Percentiles rank a stretch among this genome's conserved stretches.
phyloP scores from a whole-genome alignment of 2,329 filamentous ascomycete genomes.

The Hawksworthiomyces lignivorus region DNA sequence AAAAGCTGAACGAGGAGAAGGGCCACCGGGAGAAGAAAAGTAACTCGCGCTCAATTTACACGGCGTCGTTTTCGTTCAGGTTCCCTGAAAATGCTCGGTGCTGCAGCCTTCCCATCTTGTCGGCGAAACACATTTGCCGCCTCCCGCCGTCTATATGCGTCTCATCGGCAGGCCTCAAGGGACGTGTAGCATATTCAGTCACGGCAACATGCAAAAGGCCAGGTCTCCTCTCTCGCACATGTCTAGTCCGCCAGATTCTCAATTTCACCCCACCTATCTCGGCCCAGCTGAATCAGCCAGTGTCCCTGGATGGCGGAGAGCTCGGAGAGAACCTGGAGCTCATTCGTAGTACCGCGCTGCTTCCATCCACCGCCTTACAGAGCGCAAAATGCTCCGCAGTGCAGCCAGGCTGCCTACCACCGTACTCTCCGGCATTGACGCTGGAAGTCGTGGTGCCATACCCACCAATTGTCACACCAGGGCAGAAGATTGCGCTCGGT shows the following conservation, averaged over 20 bases:
- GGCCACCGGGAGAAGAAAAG: no score
- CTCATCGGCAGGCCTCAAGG: not conserved
- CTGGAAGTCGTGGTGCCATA: slow-evolving; percentile 9
- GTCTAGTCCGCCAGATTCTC: not conserved
- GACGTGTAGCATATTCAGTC: slow-evolving; percentile 5
- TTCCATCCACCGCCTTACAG: not conserved
- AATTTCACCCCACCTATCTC: not conserved
- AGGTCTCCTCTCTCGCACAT: not conserved
- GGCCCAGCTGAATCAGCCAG: slow-evolving; percentile 2
- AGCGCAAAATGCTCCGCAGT: not conserved
- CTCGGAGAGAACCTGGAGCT: not conserved
- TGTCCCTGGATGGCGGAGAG: no score
- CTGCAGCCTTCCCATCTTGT: not conserved
- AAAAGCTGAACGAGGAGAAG: no score
- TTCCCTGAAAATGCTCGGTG: not conserved
- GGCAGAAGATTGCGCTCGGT: slow-evolving; percentile 1
- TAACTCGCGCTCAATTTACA: not conserved
- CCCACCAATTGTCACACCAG: slow-evolving; percentile 2
- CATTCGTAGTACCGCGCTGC: slow-evolving; percentile 1
- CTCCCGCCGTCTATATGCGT: slow-evolving; percentile 6
- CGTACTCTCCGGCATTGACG: slow-evolving; percentile 9
- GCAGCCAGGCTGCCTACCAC: slow-evolving; percentile 2
- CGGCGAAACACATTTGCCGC: not conserved
- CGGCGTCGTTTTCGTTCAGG: slow-evolving; percentile 1
- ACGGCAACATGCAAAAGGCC: slow-evolving; percentile 2